Base-by-base conservation (phyloP, 106 monocot genomes). In the Narthecium ossifragum region DNA sequence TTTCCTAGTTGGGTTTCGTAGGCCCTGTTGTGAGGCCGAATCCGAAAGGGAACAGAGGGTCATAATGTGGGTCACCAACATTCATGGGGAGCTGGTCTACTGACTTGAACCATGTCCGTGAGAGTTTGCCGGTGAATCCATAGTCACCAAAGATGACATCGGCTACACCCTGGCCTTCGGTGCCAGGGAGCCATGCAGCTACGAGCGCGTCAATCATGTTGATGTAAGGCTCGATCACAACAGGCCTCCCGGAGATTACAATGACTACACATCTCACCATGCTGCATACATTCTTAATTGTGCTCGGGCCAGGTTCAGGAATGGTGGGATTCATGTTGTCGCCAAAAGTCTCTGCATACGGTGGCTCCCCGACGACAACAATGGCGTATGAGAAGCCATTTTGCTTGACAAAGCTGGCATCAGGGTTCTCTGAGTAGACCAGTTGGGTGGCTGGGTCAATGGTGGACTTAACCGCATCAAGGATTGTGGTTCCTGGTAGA, bases 271-370 rank as follows among this genome's bases (percentile, higher is more conserved):
- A 60, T 17, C 30, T 60, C 26, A 43, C 37, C 3, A 24, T 29
- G 17, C 24, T 38, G 38, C 58, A 58, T 6, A 58, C 58, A 58
- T 34, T 58, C 21, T 38, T 18, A 20, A 58, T 58, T 36, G 37
- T 58, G 34, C 21, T 37, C 0, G 36, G 58, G 8, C 58, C 58
- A 11, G 36, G 58, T 9, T 39, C 22, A 38, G 37, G 24, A 23
- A 58, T 58, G 9, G 58, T 58, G 4, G 38, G 36, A 21, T 60
- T 60, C 60, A 60, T 45, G 51, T 50, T 63, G 50, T 63, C 63
- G 24, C 63, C 63, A 23, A 22, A 34, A 7, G 31, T 34, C 49
- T 63, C 63, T 14, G 63, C 63, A 24, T 63, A 63, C 6, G 63
- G 46, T 2, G 30, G 31, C 48, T 63, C 63, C 4, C 63, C 63